Conservation (phyloP, 257 asterid species). For the Scutellaria baicalensis region DNA sequence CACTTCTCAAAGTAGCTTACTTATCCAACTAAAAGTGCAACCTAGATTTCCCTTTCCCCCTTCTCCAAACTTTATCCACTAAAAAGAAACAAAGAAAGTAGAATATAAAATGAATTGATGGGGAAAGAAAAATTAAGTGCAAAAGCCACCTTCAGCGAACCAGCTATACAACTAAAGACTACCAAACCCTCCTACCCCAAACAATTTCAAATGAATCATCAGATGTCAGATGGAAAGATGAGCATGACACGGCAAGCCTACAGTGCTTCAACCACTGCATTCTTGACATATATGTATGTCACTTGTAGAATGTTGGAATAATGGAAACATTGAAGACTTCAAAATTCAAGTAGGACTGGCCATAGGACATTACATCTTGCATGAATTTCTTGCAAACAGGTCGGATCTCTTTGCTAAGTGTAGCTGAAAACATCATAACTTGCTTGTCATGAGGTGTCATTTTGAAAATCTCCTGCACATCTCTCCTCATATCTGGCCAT, state of each 20-base stretch:
- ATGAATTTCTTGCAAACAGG: conserved; percentile 96
- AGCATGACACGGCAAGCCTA: conserved; percentile 33
- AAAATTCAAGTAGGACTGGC: conserved; percentile 70
- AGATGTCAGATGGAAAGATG: conserved; percentile 22
- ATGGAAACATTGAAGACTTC: conserved; percentile 49
- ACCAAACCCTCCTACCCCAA: conserved; percentile 7
- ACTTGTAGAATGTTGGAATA: conserved; percentile 50
- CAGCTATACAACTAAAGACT: conserved; percentile 6
- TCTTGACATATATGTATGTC: conserved; percentile 29
- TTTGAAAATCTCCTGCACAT: conserved; percentile 88
- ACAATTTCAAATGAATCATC: conserved; percentile 21
- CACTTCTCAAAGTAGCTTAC: conserved; percentile 20
- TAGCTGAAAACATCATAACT: conserved; percentile 97
- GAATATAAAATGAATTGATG: neutral
- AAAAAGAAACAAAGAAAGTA: neutral
- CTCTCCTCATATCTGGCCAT: conserved; percentile 87
- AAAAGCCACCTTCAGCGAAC: neutral
- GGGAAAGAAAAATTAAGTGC: neutral
- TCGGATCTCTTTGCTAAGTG: conserved; percentile 95
- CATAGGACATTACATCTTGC: conserved; percentile 97
- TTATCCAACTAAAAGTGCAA: conserved; percentile 12
- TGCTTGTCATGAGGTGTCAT: conserved; percentile 98
- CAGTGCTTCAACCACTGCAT: conserved; percentile 47
- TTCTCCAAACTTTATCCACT: neutral
- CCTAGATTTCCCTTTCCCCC: conserved; percentile 12